Evolutionary conservation across 768 basidiomycete genomes (phyloP).

Genomic region (Gloeostereum incarnatum): DNA sequence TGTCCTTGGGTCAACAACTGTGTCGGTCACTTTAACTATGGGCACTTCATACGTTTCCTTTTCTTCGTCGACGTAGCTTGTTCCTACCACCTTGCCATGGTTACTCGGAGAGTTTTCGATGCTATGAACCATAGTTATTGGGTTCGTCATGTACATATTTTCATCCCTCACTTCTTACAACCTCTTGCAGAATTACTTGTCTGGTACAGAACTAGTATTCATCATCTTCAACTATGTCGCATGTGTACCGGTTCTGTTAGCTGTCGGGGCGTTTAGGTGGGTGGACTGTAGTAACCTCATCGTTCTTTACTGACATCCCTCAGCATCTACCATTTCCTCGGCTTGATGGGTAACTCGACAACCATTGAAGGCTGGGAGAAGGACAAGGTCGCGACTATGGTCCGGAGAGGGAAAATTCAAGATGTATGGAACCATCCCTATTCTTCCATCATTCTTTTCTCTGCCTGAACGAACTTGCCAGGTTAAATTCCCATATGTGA

Average conservation of each 20-base stretch:
- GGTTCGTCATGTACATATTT: constrained; percentile 25
- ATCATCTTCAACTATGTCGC: constrained; percentile 83
- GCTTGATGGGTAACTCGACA: constrained; percentile 72
- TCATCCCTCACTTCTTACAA: not conserved
- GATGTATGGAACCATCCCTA: constrained; percentile 35
- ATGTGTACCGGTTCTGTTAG: constrained; percentile 77
- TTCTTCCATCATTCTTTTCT: constrained; percentile 2
- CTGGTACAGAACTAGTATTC: constrained; percentile 63
- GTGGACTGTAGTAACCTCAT: constrained; percentile 2
- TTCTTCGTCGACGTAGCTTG: constrained; percentile 91
- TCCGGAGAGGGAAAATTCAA: constrained; percentile 75
- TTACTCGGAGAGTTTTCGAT: constrained; percentile 53
- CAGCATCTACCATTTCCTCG: constrained; percentile 83
- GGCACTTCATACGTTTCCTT: constrained; percentile 84
- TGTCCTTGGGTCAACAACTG: constrained; percentile 95
- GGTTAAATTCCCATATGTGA: constrained; percentile 91
- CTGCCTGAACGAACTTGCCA: constrained; percentile 19
- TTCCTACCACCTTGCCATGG: constrained; percentile 79
- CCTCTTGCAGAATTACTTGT: constrained; percentile 54
- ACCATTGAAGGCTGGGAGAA: constrained; percentile 99
- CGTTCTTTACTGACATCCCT: constrained; percentile 1
- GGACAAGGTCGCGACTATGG: constrained; percentile 83
- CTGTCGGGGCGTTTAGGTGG: constrained; percentile 88
- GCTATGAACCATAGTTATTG: constrained; percentile 36
- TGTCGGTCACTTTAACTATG: constrained; percentile 88